Evolutionary conservation across 2,329 filamentous ascomycete genomes (phyloP), one percentile per base, ranked within the genome.

Genomic region (Neonectria neomacrospora): DNA sequence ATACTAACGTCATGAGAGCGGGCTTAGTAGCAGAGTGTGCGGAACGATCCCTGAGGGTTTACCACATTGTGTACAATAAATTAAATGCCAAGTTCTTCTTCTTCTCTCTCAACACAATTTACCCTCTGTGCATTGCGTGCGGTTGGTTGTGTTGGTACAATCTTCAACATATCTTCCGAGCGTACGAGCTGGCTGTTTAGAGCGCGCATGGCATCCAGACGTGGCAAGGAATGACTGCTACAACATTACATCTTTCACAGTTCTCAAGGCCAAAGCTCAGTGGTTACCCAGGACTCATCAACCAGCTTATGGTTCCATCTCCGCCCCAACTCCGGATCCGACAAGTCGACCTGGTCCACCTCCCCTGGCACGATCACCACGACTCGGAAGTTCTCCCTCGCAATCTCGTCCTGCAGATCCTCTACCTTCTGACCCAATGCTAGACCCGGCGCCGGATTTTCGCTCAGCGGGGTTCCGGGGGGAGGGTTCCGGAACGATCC

Each of bases 311-410:
- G 95, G 63, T 86, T 80, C 82, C 88, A 91, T 71, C 94, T 83
- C 67, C 85, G 82, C 12, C 84, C 83, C 64, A 86, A 86, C 50
- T 85, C 84, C 1, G 90, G 87, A 73, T 93, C 86, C 60, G 86
- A 88, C 56, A 96, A 78, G 75, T 96, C 91, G 16, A 91, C 82
- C 71, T 85, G 83, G 75, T 97, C 94, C 20, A 96, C 89, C 75
- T 91, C 88, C 9, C 91, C 86, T 0, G 93, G 93, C 64, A 90
- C 86, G 69, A 97, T 90, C 45, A 96, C 88, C n/a, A 94, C 88
- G 3, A 97, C 90, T 26, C 93, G 83, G 75, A 97, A 97, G 76
- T 96, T 92, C 67, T 80, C 80, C 69, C 93, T 83, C 42, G 93
- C 92, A 58, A 90, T 78, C 34, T 81, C 77, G 65, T 98, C 93